These are phyloP conservation scores for Cymodocea nodosa DNA, from an alignment of 116 monocot species.

Conservation along the genomic window DNA sequence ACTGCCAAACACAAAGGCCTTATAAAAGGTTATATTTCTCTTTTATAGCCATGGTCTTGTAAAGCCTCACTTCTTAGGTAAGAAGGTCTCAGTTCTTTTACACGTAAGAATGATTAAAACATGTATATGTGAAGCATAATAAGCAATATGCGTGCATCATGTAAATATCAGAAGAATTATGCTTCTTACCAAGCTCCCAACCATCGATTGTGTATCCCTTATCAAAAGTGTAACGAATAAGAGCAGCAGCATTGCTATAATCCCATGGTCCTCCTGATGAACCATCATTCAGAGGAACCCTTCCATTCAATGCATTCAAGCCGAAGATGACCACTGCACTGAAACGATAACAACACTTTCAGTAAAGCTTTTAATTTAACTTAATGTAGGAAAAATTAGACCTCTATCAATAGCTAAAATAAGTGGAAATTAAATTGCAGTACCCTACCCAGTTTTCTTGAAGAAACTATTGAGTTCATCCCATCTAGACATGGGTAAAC, in stretches of 20 bases:
- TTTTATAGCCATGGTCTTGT: no score
- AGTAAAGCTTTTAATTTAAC: neutral
- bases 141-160: neutral
- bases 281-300: conserved; percentile 52
- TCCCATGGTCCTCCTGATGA: conserved; percentile 78
- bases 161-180: neutral
- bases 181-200: conserved; percentile 84
- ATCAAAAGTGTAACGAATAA: conserved; percentile 66
- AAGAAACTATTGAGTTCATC: conserved; percentile 87
- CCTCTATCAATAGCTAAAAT: neutral
- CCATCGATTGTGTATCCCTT: conserved; percentile 71
- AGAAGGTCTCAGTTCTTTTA: no score
- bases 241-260: conserved; percentile 62
- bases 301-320: conserved; percentile 79
- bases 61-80: no score
- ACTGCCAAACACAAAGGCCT: no score
- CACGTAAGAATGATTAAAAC: no score
- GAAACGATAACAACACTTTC: neutral
- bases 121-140: neutral
- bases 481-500: conserved; percentile 78
- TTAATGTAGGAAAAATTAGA: neutral
- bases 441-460: conserved; percentile 71
- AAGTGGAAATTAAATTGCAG: neutral
- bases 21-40: no score
- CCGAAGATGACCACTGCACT: conserved; percentile 73